phyloP scores from a whole-genome alignment of 106 monocot genomes.

The Apostasia ramifera region DNA sequence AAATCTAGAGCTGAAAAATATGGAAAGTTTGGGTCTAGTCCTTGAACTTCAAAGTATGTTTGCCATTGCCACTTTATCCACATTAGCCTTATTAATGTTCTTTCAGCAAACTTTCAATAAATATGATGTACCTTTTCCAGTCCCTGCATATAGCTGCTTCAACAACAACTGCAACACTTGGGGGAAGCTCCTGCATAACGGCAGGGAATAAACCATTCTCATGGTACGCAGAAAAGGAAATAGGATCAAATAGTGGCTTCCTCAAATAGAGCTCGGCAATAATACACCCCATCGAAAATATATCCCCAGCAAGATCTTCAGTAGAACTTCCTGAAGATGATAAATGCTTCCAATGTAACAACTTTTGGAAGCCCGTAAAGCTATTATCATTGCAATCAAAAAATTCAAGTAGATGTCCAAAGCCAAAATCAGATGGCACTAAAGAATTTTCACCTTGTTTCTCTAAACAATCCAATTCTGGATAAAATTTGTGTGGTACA shows the following conservation, averaged over 20 bases:
- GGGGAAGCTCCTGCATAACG: conserved; percentile 59
- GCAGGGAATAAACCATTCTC: conserved; percentile 58
- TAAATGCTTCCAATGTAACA: conserved; percentile 56
- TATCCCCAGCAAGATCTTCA: conserved; percentile 50
- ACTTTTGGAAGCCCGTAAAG: conserved; percentile 51
- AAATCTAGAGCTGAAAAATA: too few relatives aligned
- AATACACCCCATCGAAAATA: conserved; percentile 87
- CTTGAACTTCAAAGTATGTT: too few relatives aligned
- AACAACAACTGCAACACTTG: conserved; percentile 67
- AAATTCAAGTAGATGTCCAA: conserved; percentile 50
- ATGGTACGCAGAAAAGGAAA: conserved; percentile 59
- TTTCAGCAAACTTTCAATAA: neutral
- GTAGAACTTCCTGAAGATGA: conserved; percentile 32
- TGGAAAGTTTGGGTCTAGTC: too few relatives aligned
- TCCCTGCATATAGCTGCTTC: conserved; percentile 69
- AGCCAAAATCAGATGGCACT: conserved; percentile 27
- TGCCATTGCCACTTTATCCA: too few relatives aligned
- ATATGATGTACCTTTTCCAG: conserved; percentile 63
- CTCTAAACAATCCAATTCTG: conserved; percentile 10
- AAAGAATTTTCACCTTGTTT: neutral
- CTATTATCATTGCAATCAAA: conserved; percentile 56
- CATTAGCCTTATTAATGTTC: too few relatives aligned
- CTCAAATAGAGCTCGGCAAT: conserved; percentile 80
- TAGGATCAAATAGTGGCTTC: conserved; percentile 74
- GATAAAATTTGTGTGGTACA: neutral